These are phyloP conservation scores for Aspergillus ibericus DNA, from an alignment of 2,329 filamentous ascomycete genomes.

Conservation along the genomic window DNA sequence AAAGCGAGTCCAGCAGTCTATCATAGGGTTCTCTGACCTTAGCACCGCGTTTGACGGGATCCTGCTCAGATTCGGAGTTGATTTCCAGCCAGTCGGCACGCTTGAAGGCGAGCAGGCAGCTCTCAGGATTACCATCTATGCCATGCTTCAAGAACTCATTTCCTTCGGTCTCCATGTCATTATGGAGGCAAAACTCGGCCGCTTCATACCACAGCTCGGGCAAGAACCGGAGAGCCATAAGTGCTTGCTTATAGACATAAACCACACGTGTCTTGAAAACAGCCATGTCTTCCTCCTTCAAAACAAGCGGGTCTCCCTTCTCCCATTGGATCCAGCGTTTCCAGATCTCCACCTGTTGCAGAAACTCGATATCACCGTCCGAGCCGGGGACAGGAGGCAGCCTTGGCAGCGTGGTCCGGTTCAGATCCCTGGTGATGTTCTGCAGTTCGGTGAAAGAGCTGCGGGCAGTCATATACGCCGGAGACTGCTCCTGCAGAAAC, in stretches of 20 bases:
- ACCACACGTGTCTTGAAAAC: constrained; percentile 76
- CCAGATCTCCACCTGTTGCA: constrained; percentile 83
- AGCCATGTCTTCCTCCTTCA: constrained; percentile 76
- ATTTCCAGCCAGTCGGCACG: constrained; percentile 84
- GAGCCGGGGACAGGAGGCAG: constrained; percentile 83
- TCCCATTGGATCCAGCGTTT: constrained; percentile 95
- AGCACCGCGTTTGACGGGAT: constrained; percentile 62
- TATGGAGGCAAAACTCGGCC: constrained; percentile 86
- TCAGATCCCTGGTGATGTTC: constrained; percentile 75
- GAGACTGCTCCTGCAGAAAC: constrained; percentile 88
- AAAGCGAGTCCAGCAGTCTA: constrained; percentile 80
- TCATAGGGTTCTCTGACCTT: constrained; percentile 83
- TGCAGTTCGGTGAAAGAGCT: constrained; percentile 88
- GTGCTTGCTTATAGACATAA: constrained; percentile 88
- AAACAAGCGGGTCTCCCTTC: constrained; percentile 83
- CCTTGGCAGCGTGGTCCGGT: constrained; percentile 73
- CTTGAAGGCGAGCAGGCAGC: constrained; percentile 83
- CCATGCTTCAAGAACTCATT: constrained; percentile 79
- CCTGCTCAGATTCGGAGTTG: constrained; percentile 73
- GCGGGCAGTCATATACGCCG: constrained; percentile 93
- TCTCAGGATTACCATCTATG: constrained; percentile 88
- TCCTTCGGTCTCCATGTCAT: constrained; percentile 69
- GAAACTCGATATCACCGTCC: constrained; percentile 81
- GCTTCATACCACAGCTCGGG: constrained; percentile 96
- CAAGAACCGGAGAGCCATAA: constrained; percentile 93